Evolutionary conservation across 768 basidiomycete species (phyloP), one percentile per base, ranked within the genome.

Genomic region (Thelephora ganbajun): DNA sequence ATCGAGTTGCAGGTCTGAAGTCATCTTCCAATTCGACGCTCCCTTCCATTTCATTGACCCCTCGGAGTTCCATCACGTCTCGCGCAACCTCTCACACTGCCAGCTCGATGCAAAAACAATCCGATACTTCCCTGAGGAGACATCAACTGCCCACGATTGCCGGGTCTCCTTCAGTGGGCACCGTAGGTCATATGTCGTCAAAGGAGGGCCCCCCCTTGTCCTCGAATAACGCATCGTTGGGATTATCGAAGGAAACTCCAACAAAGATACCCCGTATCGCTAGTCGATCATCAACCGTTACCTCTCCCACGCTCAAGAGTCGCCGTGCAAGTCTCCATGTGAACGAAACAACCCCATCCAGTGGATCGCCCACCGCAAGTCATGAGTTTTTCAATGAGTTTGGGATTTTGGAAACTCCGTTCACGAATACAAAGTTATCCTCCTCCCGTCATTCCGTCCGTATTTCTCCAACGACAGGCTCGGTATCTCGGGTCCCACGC

Each of bases 211-310:
- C 70, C 7, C 74, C 75, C 9, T 69, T 71, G n/a, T 68, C 73
- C 11, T 60, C 74, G 35, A 58, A 69, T 48, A 82, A 80, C 53
- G 67, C 76, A 13, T 56, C 68, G 2, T 67, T 72, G 23, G 65
- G 69, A 9, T 63, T 80, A 48, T 61, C 74, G 5, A 90, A 90
- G 63, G 88, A 89, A 59, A 90, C 90, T 0, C 89, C 89, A 2
- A 93, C 89, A 16, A 92, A 90, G 68, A 93, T 92, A 56, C 89
- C 89, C 43, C 84, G 89, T 20, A 91, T 93, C 35, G 83, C 87
- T n/a, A 86, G 86, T 57, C 76, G 83, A 33, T 79, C 82, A 2
- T 85, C 88, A 4, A 77, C 83, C 9, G 74, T 73, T 46, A 73
- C 76, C 43, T 87, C 87, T 6, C 88, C 88, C 12, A 73, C 82